A percentile compares a stretch with the other conserved stretches of the same genome.
These are phyloP conservation scores for Colletotrichum tropicicola DNA, from an alignment of 2,329 filamentous ascomycete genomes.

Conservation along the genomic window DNA sequence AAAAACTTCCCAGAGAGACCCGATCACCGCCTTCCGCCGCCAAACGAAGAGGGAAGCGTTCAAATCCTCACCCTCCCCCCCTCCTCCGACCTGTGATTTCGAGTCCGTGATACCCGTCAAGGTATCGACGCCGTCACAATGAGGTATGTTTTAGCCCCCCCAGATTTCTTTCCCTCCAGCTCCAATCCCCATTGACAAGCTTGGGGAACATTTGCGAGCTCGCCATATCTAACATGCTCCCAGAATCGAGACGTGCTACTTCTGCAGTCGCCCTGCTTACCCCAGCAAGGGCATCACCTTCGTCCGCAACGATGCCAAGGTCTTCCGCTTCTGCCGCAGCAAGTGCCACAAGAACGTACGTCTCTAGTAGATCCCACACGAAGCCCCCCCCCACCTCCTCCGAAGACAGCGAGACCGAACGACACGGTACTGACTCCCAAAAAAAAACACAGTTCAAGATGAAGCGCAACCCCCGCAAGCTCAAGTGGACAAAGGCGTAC, in stretches of 20 bases:
- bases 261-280: conserved; percentile 59
- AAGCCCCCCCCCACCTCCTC: neutral
- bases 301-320: conserved; percentile 52
- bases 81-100: neutral
- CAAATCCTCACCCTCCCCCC: neutral
- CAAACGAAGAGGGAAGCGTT: conserved; percentile 23
- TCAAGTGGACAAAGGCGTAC: conserved; percentile 97
- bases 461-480: conserved; percentile 97
- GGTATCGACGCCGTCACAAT: conserved; percentile 28
- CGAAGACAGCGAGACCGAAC: neutral
- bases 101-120: conserved; percentile 23
- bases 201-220: too few species aligned
- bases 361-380: conserved; percentile 12
- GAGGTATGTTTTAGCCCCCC: conserved; percentile 30
- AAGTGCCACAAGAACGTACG: conserved; percentile 68
- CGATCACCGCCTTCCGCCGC: conserved; percentile 29
- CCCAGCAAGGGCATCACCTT: conserved; percentile 61
- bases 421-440: neutral
- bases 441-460: conserved; percentile 75
- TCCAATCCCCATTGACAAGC: neutral
- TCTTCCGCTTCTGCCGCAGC: conserved; percentile 67
- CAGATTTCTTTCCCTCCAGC: too few species aligned
- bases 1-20: conserved; percentile 20
- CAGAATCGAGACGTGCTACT: conserved; percentile 56
- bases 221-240: neutral